Percentiles rank a stretch among this genome's conserved stretches.
Conservation (phyloP, 306 rosid species). For the Clitoria ternatea region DNA sequence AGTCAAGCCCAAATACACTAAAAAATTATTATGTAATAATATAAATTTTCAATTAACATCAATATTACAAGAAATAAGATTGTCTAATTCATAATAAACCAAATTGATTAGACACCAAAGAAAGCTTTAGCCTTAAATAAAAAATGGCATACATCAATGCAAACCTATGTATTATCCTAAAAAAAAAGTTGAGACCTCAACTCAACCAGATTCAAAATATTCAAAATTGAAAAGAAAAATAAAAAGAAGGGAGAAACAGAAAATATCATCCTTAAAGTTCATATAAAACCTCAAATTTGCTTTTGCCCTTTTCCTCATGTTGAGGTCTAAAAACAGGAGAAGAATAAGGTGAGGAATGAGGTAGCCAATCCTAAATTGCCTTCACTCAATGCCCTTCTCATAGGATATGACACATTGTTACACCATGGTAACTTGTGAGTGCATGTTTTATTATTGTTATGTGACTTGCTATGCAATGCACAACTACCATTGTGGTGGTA, state of each 20-base stretch:
- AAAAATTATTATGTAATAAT: no score
- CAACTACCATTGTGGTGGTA: slow-evolving; percentile 50
- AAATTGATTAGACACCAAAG: background rate
- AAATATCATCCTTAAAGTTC: slow-evolving; percentile 6
- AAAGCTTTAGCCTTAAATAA: background rate
- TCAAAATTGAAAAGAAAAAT: background rate
- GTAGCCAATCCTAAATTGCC: slow-evolving; percentile 24
- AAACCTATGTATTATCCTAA: background rate
- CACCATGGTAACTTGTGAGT: background rate
- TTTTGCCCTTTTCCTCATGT: background rate
- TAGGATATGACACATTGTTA: slow-evolving; percentile 43
- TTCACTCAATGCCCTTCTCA: slow-evolving; percentile 70
- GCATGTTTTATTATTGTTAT: background rate
- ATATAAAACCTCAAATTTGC: slow-evolving; percentile 13
- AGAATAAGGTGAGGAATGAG: slow-evolving; percentile 31
- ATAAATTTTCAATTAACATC: no score
- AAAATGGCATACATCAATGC: no score
- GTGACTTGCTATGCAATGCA: slow-evolving; percentile 29
- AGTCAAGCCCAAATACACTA: no score
- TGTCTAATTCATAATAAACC: no score
- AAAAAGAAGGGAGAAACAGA: no score
- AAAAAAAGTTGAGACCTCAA: background rate
- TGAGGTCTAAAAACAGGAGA: background rate
- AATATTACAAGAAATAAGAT: no score
- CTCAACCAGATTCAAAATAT: background rate